Conservation (phyloP, 805 yeast species). For the Pichia exigua region DNA sequence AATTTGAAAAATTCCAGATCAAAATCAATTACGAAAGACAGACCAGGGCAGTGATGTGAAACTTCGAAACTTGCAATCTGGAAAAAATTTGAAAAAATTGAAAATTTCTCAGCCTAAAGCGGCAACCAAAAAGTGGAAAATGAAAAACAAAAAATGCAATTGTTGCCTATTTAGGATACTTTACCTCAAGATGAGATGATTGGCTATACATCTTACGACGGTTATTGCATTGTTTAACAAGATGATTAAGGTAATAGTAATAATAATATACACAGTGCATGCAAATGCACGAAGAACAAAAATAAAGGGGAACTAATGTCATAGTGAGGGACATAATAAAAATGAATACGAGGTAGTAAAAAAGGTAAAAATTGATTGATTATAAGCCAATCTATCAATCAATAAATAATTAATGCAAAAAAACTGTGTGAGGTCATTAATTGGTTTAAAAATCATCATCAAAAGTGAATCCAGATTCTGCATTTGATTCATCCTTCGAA, state of each 20-base stretch:
- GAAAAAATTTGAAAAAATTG: background rate
- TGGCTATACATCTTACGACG: background rate
- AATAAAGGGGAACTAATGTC: background rate
- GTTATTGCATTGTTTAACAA: background rate
- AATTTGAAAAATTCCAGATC: background rate
- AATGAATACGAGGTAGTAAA: background rate
- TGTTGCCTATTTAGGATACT: background rate
- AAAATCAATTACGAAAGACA: background rate
- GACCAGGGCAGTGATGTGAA: background rate
- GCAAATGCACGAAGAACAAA: background rate
- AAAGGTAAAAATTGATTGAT: background rate
- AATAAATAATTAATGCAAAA: background rate
- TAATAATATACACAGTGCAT: background rate
- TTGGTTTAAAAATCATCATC: slow-evolving; percentile 84
- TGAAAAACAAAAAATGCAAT: background rate
- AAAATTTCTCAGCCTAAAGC: background rate
- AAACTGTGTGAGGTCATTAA: background rate
- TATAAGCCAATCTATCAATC: background rate
- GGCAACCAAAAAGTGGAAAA: too few species aligned
- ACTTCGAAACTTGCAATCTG: background rate
- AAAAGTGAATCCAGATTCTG: slow-evolving; percentile 60
- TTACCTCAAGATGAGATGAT: background rate
- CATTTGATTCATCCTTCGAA: slow-evolving; percentile 30
- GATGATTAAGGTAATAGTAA: background rate
- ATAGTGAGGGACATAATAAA: background rate